A percentile compares a stretch with the other conserved stretches of the same genome.
These are phyloP conservation scores for Apiotrichum montevideense DNA, from an alignment of 1,284 basidiomycete genomes.

Conservation along the genomic window DNA sequence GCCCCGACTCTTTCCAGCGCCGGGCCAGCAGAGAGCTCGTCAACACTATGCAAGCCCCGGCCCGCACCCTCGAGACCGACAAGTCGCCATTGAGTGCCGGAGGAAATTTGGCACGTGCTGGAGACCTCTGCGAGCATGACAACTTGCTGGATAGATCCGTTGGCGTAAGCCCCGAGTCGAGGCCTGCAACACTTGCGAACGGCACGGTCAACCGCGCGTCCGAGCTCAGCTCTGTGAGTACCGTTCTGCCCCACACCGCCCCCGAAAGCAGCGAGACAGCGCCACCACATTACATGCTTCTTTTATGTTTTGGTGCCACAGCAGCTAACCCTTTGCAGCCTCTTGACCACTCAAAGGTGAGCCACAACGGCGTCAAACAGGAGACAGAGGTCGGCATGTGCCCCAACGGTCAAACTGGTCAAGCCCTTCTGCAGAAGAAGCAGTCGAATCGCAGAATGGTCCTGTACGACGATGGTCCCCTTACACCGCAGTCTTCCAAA, in stretches of 20 bases:
- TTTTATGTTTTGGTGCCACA: too few species aligned
- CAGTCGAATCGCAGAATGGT: neutral
- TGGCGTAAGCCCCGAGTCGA: too few species aligned
- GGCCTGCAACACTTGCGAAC: too few species aligned
- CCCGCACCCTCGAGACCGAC: neutral
- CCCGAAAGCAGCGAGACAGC: too few species aligned
- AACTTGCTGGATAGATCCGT: neutral
- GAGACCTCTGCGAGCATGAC: neutral
- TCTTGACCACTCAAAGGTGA: too few species aligned
- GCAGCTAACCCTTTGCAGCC: too few species aligned
- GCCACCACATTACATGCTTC: too few species aligned
- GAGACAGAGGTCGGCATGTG: neutral
- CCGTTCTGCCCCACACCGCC: neutral
- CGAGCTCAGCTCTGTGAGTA: neutral
- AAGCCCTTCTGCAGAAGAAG: neutral
- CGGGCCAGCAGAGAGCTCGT: neutral
- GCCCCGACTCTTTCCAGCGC: constrained; percentile 4
- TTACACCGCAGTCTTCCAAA: neutral
- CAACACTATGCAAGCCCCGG: neutral
- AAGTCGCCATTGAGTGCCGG: neutral
- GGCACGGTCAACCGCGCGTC: neutral
- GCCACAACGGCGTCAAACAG: too few species aligned
- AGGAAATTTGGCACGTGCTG: neutral
- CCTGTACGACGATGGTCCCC: constrained; percentile 1
- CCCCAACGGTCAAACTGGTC: neutral